phyloP scores from a whole-genome alignment of 768 basidiomycete species.

The Hydnomerulius pinastri region DNA sequence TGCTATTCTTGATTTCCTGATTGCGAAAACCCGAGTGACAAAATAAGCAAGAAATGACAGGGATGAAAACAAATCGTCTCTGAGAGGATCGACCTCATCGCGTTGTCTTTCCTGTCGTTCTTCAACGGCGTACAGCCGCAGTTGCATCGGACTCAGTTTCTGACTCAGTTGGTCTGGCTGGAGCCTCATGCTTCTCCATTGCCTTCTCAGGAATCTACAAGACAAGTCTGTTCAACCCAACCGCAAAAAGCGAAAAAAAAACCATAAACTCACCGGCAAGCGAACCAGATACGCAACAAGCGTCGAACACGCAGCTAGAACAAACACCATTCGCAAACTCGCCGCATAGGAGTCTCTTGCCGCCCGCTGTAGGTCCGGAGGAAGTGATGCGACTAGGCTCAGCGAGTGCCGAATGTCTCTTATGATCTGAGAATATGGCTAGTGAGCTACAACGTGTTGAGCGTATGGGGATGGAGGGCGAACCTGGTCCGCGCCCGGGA shows the following conservation, averaged over 20 bases:
- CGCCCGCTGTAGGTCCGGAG: slow-evolving; percentile 12
- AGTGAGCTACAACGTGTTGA: not conserved
- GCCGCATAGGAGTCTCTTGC: slow-evolving; percentile 23
- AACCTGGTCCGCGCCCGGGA: slow-evolving; percentile 11
- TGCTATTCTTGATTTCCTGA: too few species aligned
- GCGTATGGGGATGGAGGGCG: not conserved
- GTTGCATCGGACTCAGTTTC: not conserved
- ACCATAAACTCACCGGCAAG: slow-evolving; percentile 20
- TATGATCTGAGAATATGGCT: slow-evolving; percentile 8
- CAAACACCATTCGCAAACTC: slow-evolving; percentile 18
- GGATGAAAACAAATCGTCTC: too few species aligned
- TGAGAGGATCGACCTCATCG: not conserved
- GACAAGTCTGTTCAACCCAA: not conserved
- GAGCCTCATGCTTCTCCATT: not conserved
- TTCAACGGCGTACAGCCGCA: not conserved
- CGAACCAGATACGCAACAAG: slow-evolving; percentile 17
- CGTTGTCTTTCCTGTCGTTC: too few species aligned
- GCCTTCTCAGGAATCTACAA: slow-evolving; percentile 16
- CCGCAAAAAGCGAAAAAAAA: not conserved
- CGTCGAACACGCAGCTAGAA: slow-evolving; percentile 21
- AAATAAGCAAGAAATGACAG: too few species aligned
- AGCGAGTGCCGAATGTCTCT: slow-evolving; percentile 19
- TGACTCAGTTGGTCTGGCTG: not conserved
- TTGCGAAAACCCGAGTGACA: too few species aligned
- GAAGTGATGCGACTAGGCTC: slow-evolving; percentile 13